A percentile compares a stretch with the other conserved stretches of the same genome.
Conservation (phyloP, 352 stramenopile species). For the Phytopythium litorale region DNA sequence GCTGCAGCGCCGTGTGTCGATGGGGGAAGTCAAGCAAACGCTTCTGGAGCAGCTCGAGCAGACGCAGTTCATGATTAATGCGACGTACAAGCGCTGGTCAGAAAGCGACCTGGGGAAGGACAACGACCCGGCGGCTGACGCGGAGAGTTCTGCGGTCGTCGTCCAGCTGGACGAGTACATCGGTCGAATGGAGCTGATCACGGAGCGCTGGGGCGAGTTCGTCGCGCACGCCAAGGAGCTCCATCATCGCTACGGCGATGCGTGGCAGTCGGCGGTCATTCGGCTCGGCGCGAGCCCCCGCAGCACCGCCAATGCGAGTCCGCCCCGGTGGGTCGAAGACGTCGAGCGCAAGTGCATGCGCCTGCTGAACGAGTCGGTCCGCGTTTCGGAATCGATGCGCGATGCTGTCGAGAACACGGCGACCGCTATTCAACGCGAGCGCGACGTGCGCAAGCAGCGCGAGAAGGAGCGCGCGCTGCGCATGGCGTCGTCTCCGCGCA, state of each 20-base stretch:
- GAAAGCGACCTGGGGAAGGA: conserved; percentile 40
- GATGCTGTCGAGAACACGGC: conserved; percentile 50
- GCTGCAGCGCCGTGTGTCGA: conserved; percentile 41
- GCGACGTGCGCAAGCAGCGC: conserved; percentile 30
- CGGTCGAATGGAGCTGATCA: conserved; percentile 46
- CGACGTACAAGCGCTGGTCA: conserved; percentile 71
- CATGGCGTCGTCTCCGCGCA: conserved; percentile 18
- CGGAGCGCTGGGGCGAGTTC: conserved; percentile 51
- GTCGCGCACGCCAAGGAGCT: conserved; percentile 52
- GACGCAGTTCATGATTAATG: conserved; percentile 74
- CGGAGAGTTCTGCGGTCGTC: conserved; percentile 20
- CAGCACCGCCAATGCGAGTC: conserved; percentile 21
- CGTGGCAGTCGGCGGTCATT: conserved; percentile 25
- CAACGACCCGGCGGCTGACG: conserved; percentile 5
- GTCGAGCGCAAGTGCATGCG: conserved; percentile 52
- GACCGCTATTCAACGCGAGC: conserved; percentile 35
- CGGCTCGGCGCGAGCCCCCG: conserved; percentile 17
- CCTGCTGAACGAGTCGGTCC: conserved; percentile 47
- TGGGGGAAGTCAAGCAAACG: conserved; percentile 70
- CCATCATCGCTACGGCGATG: conserved; percentile 43
- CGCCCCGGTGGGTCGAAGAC: conserved; percentile 48
- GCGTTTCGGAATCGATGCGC: conserved; percentile 49
- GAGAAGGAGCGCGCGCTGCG: conserved; percentile 25
- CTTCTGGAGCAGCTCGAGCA: conserved; percentile 70
- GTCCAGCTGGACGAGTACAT: conserved; percentile 60